phyloP scores from a whole-genome alignment of 2,329 filamentous ascomycete genomes.

The Cladobotryum protrusum region DNA sequence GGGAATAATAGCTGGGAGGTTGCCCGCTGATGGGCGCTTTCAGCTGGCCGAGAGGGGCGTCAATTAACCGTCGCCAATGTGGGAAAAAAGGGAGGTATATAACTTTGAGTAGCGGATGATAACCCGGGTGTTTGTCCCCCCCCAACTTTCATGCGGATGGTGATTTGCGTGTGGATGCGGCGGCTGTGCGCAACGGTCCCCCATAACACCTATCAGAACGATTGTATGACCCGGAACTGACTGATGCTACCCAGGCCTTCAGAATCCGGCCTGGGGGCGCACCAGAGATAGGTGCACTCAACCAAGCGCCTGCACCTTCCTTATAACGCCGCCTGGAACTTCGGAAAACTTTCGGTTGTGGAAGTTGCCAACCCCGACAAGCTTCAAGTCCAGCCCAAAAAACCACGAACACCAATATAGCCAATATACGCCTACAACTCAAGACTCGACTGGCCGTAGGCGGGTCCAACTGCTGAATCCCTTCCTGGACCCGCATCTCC shows the following conservation, averaged over 20 bases:
- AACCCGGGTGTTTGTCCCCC: not conserved
- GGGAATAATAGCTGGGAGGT: constrained; percentile 53
- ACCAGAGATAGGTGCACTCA: constrained; percentile 58
- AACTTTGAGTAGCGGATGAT: constrained; percentile 68
- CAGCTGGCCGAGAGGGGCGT: constrained; percentile 57
- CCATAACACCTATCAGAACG: no score
- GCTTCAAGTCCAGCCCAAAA: constrained; percentile 17
- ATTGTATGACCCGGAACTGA: no score
- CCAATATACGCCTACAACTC: constrained; percentile 37
- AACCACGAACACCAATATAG: constrained; percentile 21
- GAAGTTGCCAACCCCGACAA: constrained; percentile 36
- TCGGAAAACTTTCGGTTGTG: no score
- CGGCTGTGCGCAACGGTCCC: not conserved
- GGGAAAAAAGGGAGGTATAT: constrained; percentile 76
- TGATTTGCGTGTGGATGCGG: not conserved
- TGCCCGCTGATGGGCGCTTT: constrained; percentile 55
- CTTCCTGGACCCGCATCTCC: constrained; percentile 23
- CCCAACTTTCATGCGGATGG: not conserved
- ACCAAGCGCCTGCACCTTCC: constrained; percentile 54
- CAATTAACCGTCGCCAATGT: constrained; percentile 78
- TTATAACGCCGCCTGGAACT: constrained; percentile 54
- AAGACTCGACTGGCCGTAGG: constrained; percentile 7
- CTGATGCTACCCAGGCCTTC: constrained; percentile 42
- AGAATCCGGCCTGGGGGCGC: constrained; percentile 53
- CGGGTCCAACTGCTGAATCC: constrained; percentile 29